These are phyloP conservation scores for Lenwebbia sp. DNA, from an alignment of 345 rosid species.

Conservation along the genomic window DNA sequence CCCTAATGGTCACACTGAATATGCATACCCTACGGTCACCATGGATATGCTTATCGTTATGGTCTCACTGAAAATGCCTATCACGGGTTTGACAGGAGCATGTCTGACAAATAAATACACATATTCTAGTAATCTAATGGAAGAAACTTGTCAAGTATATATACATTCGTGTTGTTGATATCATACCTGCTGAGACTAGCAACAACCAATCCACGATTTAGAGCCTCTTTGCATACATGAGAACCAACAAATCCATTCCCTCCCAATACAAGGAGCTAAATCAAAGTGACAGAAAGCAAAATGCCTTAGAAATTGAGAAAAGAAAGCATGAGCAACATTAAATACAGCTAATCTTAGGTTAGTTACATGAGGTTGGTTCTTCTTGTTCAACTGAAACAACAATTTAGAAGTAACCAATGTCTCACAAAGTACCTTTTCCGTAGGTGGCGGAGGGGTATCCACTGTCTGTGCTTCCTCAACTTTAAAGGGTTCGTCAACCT, in stretches of 20 bases:
- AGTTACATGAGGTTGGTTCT: not conserved
- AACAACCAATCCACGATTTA: conserved; percentile 59
- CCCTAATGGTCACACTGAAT: not conserved
- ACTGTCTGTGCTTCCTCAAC: conserved; percentile 93
- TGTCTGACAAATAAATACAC: not conserved
- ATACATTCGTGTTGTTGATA: not conserved
- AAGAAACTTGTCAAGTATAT: not conserved
- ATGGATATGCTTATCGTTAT: not conserved
- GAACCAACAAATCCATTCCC: conserved; percentile 99
- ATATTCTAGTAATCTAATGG: not conserved
- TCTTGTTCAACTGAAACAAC: not conserved
- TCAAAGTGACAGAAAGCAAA: not conserved
- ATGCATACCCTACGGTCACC: not conserved
- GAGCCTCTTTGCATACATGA: conserved; percentile 79
- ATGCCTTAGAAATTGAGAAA: not conserved
- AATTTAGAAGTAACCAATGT: not conserved
- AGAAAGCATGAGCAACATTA: not conserved
- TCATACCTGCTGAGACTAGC: conserved; percentile 94
- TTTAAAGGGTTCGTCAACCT: conserved; percentile 67
- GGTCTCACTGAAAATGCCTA: not conserved
- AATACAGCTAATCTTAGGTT: not conserved
- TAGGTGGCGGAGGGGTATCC: conserved; percentile 59
- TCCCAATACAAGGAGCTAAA: conserved; percentile 89
- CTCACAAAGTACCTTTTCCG: conserved; percentile 52
- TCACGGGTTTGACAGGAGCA: not conserved